phyloP scores from a whole-genome alignment of 768 basidiomycete genomes.

The Phlebiopsis gigantea region DNA sequence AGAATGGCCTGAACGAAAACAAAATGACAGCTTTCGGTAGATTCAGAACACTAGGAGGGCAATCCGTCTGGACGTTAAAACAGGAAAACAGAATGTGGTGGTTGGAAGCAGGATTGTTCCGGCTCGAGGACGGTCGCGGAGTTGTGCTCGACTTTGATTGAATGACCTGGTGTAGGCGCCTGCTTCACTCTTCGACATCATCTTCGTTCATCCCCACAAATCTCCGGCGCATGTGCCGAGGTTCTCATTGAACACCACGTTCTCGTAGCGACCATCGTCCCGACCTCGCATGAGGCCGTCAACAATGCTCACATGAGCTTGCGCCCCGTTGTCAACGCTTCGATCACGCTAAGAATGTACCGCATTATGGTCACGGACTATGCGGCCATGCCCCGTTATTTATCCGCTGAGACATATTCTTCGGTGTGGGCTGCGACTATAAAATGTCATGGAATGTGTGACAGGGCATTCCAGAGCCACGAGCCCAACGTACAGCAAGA shows the following conservation, averaged over 20 bases:
- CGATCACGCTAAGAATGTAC: background rate
- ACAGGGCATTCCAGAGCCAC: background rate
- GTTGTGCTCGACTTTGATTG: no score
- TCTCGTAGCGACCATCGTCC: background rate
- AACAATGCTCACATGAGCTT: conserved; percentile 7
- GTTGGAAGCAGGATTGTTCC: no score
- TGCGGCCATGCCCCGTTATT: conserved; percentile 7
- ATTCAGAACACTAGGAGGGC: no score
- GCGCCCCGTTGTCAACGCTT: no score
- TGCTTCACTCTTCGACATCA: background rate
- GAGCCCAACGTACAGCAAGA: conserved; percentile 3
- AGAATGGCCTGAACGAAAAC: no score
- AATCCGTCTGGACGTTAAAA: no score
- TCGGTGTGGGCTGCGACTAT: background rate
- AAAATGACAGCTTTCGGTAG: no score
- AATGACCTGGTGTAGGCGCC: background rate
- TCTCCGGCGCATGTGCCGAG: background rate
- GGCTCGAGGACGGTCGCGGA: no score
- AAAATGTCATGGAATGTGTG: background rate
- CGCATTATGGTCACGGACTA: background rate
- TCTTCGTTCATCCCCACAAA: conserved; percentile 1
- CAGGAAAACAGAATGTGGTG: no score
- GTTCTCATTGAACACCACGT: background rate
- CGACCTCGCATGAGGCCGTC: background rate
- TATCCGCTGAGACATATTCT: background rate